Base-by-base conservation (phyloP, 23 red algal species). In the Agarophyton chilense region DNA sequence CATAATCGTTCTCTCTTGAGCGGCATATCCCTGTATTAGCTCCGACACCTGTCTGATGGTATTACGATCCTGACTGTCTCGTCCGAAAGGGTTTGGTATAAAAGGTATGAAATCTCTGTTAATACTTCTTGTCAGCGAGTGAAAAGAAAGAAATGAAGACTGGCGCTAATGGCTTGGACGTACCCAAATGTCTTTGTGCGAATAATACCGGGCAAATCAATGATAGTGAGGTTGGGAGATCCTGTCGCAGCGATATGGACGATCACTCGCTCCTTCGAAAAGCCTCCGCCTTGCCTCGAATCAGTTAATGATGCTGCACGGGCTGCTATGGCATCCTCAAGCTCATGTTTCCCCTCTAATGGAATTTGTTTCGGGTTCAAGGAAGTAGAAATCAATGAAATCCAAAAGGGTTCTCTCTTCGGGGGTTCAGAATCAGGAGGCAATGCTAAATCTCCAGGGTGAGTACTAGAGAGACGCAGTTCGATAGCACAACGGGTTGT, bases 121-220 rank as follows among this genome's bases (percentile, higher is more conserved):
- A 86, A 86, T 86, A 86, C 33, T 40, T 83, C 12, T 47, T 65
- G 61, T 62, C 55, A 83, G 61, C 64, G 82, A 89, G 24, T 40
- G 42, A 53, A 77, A 34, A 62, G 72, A 62, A 44, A 77, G n/a
- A 77, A 42, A 62, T 35, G 25, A 7, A 67, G 18, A 53, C n/a
- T 47, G 14, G 63, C n/a, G 19, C 46, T 40, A 31, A 44, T 29
- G 65, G 12, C 14, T 38, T 11, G 25, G 56, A 89, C 84, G 10
- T 89, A 89, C 84, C 72, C 72, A 79, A 66, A 89, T 17, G 84
- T 89, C 84, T 68, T 78, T 79, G 84, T 89, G 24, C 84, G 70
- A 78, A 89, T 98, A 42, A 98, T 90, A 33, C 95, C 95, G 8
- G 95, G 95, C 72, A 98, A 88, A 76, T 98, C 95, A 32, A 98